Percentiles rank a stretch among this genome's conserved stretches.
Conservation (phyloP, 331 rosid species). For the Prunus yedoensis region DNA sequence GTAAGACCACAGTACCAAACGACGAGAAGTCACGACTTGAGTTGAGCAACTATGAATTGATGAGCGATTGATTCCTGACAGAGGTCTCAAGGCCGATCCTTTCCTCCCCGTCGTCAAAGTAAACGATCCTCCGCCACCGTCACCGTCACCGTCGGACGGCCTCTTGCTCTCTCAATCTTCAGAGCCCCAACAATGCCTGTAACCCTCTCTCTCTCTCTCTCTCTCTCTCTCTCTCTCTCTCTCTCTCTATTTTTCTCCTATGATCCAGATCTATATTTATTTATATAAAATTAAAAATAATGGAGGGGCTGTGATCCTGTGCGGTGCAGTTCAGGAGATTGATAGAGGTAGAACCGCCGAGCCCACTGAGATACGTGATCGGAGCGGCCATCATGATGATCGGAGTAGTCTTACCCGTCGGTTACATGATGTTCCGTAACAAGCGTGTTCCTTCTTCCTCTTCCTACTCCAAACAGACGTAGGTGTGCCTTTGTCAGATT, state of each 20-base stretch:
- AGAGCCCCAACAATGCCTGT: conserved; percentile 51
- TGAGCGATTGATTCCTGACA: not conserved
- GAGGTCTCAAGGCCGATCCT: not conserved
- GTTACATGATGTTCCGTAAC: conserved; percentile 98
- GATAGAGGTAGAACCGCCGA: conserved; percentile 82
- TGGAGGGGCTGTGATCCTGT: conserved; percentile 16
- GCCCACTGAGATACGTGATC: conserved; percentile 71
- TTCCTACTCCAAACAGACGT: conserved; percentile 99
- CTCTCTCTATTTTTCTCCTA: not conserved
- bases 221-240: too few species aligned
- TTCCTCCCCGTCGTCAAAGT: not conserved
- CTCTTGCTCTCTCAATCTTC: conserved; percentile 1
- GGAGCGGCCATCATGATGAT: conserved; percentile 94
- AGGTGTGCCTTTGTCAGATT: conserved; percentile 69
- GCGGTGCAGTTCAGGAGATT: conserved; percentile 53
- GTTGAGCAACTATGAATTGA: not conserved
- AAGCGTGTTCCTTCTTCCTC: conserved; percentile 88
- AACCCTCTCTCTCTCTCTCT: too few species aligned
- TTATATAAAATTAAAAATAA: not conserved
- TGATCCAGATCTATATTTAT: conserved; percentile 34
- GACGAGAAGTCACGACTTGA: not conserved
- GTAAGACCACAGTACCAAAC: not conserved
- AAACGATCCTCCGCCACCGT: conserved; percentile 10
- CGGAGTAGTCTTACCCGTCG: conserved; percentile 95
- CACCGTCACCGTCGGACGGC: not conserved